Evolutionary conservation across 257 asterid genomes (phyloP).

Genomic region (Capsicum rhomboideum): DNA sequence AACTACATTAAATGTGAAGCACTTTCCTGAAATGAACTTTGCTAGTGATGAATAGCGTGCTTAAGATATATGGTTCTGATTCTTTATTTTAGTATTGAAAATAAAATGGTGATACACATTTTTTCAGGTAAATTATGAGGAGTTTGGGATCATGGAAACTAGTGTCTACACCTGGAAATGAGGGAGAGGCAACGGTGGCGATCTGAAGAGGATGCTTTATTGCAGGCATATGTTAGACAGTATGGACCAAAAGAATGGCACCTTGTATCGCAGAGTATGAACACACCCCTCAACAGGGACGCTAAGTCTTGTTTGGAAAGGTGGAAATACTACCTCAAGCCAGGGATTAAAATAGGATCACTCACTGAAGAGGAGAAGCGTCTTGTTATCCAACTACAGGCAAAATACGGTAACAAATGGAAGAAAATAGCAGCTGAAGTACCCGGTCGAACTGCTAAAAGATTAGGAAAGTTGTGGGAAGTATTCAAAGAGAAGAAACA

Average conservation of each 20-base stretch:
- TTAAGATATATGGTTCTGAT: background rate
- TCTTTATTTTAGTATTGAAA: background rate
- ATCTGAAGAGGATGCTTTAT: slow-evolving; percentile 63
- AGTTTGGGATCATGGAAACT: slow-evolving; percentile 36
- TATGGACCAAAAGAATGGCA: slow-evolving; percentile 68
- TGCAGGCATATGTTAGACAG: slow-evolving; percentile 51
- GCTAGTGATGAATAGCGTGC: background rate
- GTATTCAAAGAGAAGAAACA: slow-evolving; percentile 45
- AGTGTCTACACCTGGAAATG: slow-evolving; percentile 35
- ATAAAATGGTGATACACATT: background rate
- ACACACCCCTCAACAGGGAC: slow-evolving; percentile 43
- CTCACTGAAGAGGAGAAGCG: slow-evolving; percentile 54
- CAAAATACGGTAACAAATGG: slow-evolving; percentile 66
- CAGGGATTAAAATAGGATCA: slow-evolving; percentile 65
- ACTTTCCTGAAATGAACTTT: background rate
- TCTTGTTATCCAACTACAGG: slow-evolving; percentile 45
- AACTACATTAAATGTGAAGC: background rate
- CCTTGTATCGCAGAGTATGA: slow-evolving; percentile 53
- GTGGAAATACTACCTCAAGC: slow-evolving; percentile 71
- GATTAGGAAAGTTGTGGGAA: slow-evolving; percentile 79
- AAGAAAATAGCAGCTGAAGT: slow-evolving; percentile 69
- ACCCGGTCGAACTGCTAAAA: slow-evolving; percentile 62
- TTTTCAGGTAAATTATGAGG: slow-evolving; percentile 28
- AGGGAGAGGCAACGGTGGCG: slow-evolving; percentile 76
- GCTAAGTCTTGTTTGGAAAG: slow-evolving; percentile 69